A percentile compares a stretch with the other conserved stretches of the same genome.
Evolutionary conservation across 2,329 filamentous ascomycete species (phyloP).

Genomic region (Trichoderma pleuroti): DNA sequence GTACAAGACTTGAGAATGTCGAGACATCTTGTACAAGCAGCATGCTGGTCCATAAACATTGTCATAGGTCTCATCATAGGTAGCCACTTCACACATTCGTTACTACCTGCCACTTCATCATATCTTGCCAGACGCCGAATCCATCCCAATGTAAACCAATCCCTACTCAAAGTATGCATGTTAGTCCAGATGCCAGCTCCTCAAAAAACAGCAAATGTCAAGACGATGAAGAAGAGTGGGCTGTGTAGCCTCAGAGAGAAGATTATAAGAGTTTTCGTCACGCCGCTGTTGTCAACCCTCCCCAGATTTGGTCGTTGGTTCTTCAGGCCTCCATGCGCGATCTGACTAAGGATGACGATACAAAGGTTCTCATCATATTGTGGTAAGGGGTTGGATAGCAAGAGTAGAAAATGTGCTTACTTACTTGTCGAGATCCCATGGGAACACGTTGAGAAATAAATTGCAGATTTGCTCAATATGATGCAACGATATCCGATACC

Average conservation of each 20-base stretch:
- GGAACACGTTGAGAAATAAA: not conserved
- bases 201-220: not conserved
- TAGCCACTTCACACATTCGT: not conserved
- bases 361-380: conserved; percentile 74
- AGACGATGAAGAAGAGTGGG: not conserved
- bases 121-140: not conserved
- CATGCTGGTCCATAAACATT: not conserved
- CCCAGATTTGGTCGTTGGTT: conserved; percentile 31
- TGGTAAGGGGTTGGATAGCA: not conserved
- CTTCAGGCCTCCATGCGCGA: conserved; percentile 32
- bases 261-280: conserved; percentile 50
- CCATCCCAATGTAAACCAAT: not conserved
- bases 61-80: not conserved
- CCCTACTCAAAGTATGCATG: not conserved
- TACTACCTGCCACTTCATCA: not conserved
- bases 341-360: conserved; percentile 99
- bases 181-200: not conserved
- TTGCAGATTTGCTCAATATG: not conserved
- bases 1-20: not conserved
- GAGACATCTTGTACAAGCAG: not conserved
- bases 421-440: not conserved
- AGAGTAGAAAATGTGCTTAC: not conserved
- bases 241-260: conserved; percentile 48
- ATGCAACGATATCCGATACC: not conserved
- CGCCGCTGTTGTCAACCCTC: conserved; percentile 35